phyloP scores from a whole-genome alignment of 805 yeast genomes.

The Starmerella gropengiesseri region DNA sequence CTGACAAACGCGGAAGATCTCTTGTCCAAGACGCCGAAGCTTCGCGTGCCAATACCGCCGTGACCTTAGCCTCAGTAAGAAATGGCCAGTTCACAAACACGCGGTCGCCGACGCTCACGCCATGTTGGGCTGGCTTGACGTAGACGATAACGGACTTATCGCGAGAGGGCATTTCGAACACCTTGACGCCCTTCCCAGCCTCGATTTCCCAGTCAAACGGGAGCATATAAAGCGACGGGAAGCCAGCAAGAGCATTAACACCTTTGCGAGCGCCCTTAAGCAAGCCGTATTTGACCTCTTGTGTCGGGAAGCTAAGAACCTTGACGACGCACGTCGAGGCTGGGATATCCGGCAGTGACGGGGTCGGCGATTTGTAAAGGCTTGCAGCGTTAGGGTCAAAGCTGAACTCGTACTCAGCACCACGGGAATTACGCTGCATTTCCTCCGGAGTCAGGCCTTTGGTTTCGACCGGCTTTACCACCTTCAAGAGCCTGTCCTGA shows the following conservation, averaged over 20 bases:
- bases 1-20: constrained; percentile 33
- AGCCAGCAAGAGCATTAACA: constrained; percentile 67
- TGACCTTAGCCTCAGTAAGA: constrained; percentile 65
- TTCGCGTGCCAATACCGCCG: constrained; percentile 45
- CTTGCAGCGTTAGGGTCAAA: constrained; percentile 67
- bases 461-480: constrained; percentile 55
- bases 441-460: constrained; percentile 56
- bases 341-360: constrained; percentile 61
- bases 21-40: constrained; percentile 36
- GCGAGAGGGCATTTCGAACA: constrained; percentile 77
- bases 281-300: constrained; percentile 39
- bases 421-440: constrained; percentile 59
- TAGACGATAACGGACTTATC: constrained; percentile 69
- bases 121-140: constrained; percentile 37
- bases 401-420: constrained; percentile 53
- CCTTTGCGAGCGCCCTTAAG: constrained; percentile 60
- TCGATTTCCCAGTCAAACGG: constrained; percentile 46
- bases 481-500: constrained; percentile 57
- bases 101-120: constrained; percentile 37
- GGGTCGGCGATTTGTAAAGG: constrained; percentile 63
- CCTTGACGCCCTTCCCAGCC: constrained; percentile 47
- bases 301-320: neutral
- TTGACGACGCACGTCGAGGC: constrained; percentile 41
- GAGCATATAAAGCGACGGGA: constrained; percentile 70
- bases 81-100: constrained; percentile 88